Base-by-base conservation (phyloP, 495 filamentous ascomycete species). In the Neurospora sp. region DNA sequence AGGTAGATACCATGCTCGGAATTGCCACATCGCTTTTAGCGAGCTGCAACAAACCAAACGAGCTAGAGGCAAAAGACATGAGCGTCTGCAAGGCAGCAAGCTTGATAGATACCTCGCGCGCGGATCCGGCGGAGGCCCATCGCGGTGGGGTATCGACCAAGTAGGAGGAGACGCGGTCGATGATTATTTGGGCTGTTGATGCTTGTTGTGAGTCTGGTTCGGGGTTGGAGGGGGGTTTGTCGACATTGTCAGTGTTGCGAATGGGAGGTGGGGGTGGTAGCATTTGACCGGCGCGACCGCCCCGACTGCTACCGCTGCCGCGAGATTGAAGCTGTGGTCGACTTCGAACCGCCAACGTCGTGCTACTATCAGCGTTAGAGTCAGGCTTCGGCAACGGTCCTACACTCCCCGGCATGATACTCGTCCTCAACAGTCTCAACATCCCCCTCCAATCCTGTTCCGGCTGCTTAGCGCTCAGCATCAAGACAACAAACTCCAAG, bases 391-490 rank as follows among this genome's bases (percentile, higher is more conserved):
- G 79, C 46, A 86, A 82, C 16, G 85, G 85, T 0, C 85, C 85
- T 12, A 87, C 80, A 37, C 79, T 84, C 9, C 78, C 75, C 8
- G 81, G 81, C 3, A 85, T 77, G 0, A 82, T 79, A 20, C 84
- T 85, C 1, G 85, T 83, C 37, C 78, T 78, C 14, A 87, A 70
- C 74, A 85, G 74, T 14, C 76, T 74, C 38, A 87, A 72, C 70
- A 81, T 82, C 8, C 75, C 78, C 11, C 83, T 69, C 73, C 83
- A 85, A 42, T 85, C 83, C 7, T 76, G 73, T n/a, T 83, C 78
- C 1, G 83, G 81, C 44, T 85, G 84, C 66, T 84, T 86, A 18
- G 81, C 80, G 18, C 79, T 82, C 3, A 87, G 79, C 71, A 85
- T 80, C 53, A 82, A 70, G 66, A 84, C 77, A 20, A 85, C 79